phyloP scores from a whole-genome alignment of 768 basidiomycete genomes.

The Paxillus ammoniavirescens region DNA sequence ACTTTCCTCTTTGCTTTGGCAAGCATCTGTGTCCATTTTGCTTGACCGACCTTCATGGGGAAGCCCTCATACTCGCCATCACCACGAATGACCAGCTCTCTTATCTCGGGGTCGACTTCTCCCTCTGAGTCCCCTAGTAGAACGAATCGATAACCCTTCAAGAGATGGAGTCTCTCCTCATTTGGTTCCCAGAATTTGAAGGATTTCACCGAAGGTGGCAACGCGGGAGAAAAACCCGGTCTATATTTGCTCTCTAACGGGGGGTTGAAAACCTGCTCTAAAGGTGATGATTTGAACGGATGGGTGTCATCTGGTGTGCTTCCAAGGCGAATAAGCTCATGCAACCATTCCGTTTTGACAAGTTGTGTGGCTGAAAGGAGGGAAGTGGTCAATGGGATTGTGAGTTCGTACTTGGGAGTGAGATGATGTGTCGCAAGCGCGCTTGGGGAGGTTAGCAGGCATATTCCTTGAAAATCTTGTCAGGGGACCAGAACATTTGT shows the following conservation, averaged over 20 bases:
- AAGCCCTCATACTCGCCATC: constrained; percentile 65
- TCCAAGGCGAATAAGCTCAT: constrained; percentile 56
- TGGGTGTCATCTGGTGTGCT: constrained; percentile 33
- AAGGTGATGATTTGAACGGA: constrained; percentile 30
- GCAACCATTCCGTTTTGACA: constrained; percentile 68
- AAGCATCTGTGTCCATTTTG: constrained; percentile 52
- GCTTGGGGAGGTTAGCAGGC: constrained; percentile 44
- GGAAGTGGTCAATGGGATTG: constrained; percentile 51
- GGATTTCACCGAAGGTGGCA: constrained; percentile 47
- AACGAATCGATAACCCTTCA: constrained; percentile 54
- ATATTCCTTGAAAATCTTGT: constrained; percentile 45
- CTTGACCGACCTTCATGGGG: constrained; percentile 46
- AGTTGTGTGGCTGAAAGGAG: constrained; percentile 57
- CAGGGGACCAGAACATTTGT: background rate
- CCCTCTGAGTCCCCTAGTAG: constrained; percentile 56
- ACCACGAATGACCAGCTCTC: constrained; percentile 54
- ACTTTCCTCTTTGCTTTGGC: constrained; percentile 50
- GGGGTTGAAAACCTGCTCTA: constrained; percentile 52
- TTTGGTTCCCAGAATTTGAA: constrained; percentile 67
- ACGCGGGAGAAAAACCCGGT: constrained; percentile 52
- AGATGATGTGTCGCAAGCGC: constrained; percentile 65
- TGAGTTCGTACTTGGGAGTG: constrained; percentile 47
- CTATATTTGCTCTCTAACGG: constrained; percentile 56
- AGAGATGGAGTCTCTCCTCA: constrained; percentile 56
- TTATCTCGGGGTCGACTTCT: constrained; percentile 47